These are phyloP conservation scores for Ophiorrhiza pumila DNA, from an alignment of 257 asterid genomes.

Conservation along the genomic window DNA sequence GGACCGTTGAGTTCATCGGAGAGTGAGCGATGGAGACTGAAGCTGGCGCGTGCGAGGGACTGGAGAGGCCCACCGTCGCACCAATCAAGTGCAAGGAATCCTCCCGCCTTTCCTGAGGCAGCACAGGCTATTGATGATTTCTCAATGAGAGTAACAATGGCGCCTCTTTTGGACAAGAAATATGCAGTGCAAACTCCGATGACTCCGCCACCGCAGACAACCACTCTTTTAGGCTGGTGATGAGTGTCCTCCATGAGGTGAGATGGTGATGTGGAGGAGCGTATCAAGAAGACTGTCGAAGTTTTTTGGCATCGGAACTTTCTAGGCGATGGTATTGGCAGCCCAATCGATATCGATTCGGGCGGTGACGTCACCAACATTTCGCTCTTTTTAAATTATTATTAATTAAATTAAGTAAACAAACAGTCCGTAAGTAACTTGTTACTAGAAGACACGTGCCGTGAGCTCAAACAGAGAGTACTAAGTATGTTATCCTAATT, in stretches of 20 bases:
- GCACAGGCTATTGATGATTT: slow-evolving; percentile 86
- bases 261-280: slow-evolving; percentile 26
- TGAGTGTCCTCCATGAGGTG: slow-evolving; percentile 51
- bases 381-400: not conserved
- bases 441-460: too few relatives aligned
- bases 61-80: slow-evolving; percentile 68
- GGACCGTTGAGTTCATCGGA: slow-evolving; percentile 77
- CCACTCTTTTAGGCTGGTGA: slow-evolving; percentile 43
- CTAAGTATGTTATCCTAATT: too few relatives aligned
- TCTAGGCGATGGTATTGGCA: not conserved
- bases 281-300: slow-evolving; percentile 15
- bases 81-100: slow-evolving; percentile 90
- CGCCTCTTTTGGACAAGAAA: slow-evolving; percentile 67
- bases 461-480: too few relatives aligned
- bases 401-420: too few relatives aligned
- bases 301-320: slow-evolving; percentile 18
- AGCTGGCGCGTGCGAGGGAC: slow-evolving; percentile 84
- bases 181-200: slow-evolving; percentile 95
- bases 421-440: too few relatives aligned
- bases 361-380: slow-evolving; percentile 27
- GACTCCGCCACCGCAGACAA: slow-evolving; percentile 94
- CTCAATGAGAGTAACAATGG: slow-evolving; percentile 71
- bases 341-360: not conserved
- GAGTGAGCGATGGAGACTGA: slow-evolving; percentile 78
- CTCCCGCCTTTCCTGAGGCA: slow-evolving; percentile 94